Base-by-base conservation (phyloP, 768 basidiomycete genomes). In the Calocera viscosa region DNA sequence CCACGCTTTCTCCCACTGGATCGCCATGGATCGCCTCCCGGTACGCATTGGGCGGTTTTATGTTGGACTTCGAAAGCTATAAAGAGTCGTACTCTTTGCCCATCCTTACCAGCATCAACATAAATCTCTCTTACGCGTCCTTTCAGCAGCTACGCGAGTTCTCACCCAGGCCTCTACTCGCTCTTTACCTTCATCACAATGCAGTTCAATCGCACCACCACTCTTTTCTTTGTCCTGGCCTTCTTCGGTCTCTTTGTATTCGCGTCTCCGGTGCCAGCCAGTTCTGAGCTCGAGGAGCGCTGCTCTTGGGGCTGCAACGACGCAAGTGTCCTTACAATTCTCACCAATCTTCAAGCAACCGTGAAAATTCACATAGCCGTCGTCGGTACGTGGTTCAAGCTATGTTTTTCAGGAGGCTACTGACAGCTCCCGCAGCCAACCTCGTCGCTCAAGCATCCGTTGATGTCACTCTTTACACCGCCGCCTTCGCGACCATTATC, bases 391-490 rank as follows among this genome's bases (percentile, higher is more conserved):
- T 30, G 14, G 5, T 16, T 30, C 14, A 3, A 10, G 7, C 10
- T 2, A 2, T 32, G 16, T 10, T 26, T 7, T 26, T 28, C 14
- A 5, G 24, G 2, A 2, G 53, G 7, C 8, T 19, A 28, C 30
- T 60, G 30, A 60, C 53, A 32, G 14, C 30, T 11, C 10, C 5
- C 30, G 14, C 19, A 60, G 53, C 38, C 47, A 49, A n/a, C 19
- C 30, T 66, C 24, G 65, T 66, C 35, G 40, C 47, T 12, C 40
- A 66, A 24, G 34, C 47, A 10, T 66, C 34, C 2, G 47, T 30
- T 5, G 40, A 49, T 38, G 34, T 40, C 67, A 47, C 35, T 71
- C 8, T 71, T 73, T 28, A 53, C 66, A 28, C 67, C 70, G 33
- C 74, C 70, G 19, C 49, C 69, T 16, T 64, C 65, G 28, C n/a